phyloP scores from a whole-genome alignment of 2,329 filamentous ascomycete genomes.

The Neocucurbitaria cava region DNA sequence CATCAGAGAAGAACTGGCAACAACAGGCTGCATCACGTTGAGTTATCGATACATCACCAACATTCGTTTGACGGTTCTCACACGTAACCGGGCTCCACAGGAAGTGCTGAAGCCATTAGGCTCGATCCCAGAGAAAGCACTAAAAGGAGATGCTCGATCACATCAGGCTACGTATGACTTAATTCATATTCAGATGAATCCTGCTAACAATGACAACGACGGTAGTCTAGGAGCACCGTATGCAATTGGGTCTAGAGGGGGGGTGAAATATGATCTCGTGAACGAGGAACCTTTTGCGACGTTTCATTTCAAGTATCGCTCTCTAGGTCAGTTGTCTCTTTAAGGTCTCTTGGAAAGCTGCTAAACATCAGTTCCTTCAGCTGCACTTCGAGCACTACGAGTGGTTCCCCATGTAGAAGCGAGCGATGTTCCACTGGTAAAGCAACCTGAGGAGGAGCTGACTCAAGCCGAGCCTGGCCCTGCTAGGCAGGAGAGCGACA shows the following conservation, averaged over 20 bases:
- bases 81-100: background rate
- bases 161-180: conserved; percentile 13
- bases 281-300: background rate
- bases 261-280: too few relatives aligned
- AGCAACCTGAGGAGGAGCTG: conserved; percentile 2
- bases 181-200: background rate
- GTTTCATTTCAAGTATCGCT: background rate
- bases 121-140: conserved; percentile 10
- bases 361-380: background rate
- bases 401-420: background rate
- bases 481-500: conserved; percentile 1
- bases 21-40: conserved; percentile 4
- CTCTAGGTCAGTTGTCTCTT: too few relatives aligned
- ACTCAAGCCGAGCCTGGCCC: background rate
- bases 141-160: conserved; percentile 17
- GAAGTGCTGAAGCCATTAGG: background rate
- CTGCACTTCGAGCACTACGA: conserved; percentile 3
- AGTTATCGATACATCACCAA: conserved; percentile 3
- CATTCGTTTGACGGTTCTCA: background rate
- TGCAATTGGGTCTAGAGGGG: background rate
- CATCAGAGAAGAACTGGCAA: background rate
- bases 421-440: background rate
- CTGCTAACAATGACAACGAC: background rate
- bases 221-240: background rate
- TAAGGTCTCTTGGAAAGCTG: background rate